phyloP scores from a whole-genome alignment of 495 filamentous ascomycete species.

The Penicillium riverlandense region DNA sequence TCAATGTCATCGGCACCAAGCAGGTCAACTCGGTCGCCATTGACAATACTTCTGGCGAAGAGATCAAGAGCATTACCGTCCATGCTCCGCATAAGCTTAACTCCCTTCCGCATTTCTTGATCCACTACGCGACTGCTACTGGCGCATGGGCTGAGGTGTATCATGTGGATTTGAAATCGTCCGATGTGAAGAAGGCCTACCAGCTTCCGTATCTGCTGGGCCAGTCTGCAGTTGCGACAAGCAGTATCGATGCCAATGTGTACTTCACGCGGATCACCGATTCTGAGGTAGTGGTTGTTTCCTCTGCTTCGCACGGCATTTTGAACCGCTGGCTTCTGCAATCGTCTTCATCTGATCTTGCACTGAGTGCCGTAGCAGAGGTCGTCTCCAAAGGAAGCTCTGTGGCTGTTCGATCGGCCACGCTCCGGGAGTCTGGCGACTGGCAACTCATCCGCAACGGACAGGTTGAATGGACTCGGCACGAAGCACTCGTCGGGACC shows the following conservation, averaged over 20 bases:
- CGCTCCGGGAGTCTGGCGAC: slow-evolving; percentile 64
- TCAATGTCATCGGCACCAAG: slow-evolving; percentile 78
- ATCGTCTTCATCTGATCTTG: slow-evolving; percentile 25
- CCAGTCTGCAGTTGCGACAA: slow-evolving; percentile 69
- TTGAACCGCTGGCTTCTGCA: slow-evolving; percentile 64
- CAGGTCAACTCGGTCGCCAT: slow-evolving; percentile 42
- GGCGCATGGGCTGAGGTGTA: slow-evolving; percentile 81
- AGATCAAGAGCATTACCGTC: slow-evolving; percentile 58
- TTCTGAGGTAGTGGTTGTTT: slow-evolving; percentile 62
- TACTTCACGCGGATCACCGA: slow-evolving; percentile 79
- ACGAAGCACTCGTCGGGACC: slow-evolving; percentile 70
- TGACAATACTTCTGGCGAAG: slow-evolving; percentile 46
- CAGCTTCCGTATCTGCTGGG: slow-evolving; percentile 61
- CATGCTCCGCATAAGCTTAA: slow-evolving; percentile 66
- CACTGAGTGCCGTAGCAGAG: slow-evolving; percentile 70
- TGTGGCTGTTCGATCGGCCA: slow-evolving; percentile 71
- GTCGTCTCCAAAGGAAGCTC: slow-evolving; percentile 59
- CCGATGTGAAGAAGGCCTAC: slow-evolving; percentile 63
- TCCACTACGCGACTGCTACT: slow-evolving; percentile 66
- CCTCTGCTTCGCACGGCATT: slow-evolving; percentile 68
- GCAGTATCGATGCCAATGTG: slow-evolving; percentile 68
- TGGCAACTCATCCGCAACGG: slow-evolving; percentile 83
- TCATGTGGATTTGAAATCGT: slow-evolving; percentile 66
- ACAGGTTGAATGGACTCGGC: slow-evolving; percentile 68
- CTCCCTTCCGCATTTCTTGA: slow-evolving; percentile 71